Evolutionary conservation across 129 eudicot genomes (phyloP), one percentile per base, ranked within the genome.

Genomic region (Escallonia rubra): DNA sequence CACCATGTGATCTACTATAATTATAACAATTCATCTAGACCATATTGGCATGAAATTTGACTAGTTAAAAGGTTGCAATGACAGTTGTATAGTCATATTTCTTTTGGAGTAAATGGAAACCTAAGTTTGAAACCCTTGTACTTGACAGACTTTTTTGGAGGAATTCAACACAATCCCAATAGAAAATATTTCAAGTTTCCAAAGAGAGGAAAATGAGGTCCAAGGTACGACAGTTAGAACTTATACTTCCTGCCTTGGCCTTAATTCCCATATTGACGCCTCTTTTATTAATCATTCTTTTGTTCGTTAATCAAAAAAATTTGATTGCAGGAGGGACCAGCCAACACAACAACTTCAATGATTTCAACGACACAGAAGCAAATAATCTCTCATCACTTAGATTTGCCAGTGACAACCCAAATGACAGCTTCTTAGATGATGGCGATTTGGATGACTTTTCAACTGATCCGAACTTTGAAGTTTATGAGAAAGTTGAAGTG

Each of bases 111-210:
- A 9, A 8, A 5, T 8, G 10, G 3, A 50, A 55, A 15, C 6
- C 23, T 3, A 14, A 55, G 14, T 12, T 64, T 56, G 6, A 10
- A 13, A 43, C 38, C 43, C 13, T 55, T 63, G 66, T 13, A 62
- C 46, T 78, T 54, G 54, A 47, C 81, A 92, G 96, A 77, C 83
- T 12, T 85, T 83, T 62, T 71, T 74, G 59, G 95, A 85, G 14
- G 94, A 88, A 11, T 92, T 65, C 74, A 82, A 81, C 69, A 77
- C 82, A 46, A 86, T 92, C 71, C 95, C 93, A 13, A 74, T 88
- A 62, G 95, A 81, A 60, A 80, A 76, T 43, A 75, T 69, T 67
- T 86, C 89, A 71, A 74, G 42, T 76, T 71, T 73, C 41, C 82
- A 67, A 48, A 69, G 77, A 58, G 78, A 73, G 49, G 81, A 76